Evolutionary conservation across 495 filamentous ascomycete species (phyloP), one percentile per base, ranked within the genome.

Genomic region (Cercophora sp.): DNA sequence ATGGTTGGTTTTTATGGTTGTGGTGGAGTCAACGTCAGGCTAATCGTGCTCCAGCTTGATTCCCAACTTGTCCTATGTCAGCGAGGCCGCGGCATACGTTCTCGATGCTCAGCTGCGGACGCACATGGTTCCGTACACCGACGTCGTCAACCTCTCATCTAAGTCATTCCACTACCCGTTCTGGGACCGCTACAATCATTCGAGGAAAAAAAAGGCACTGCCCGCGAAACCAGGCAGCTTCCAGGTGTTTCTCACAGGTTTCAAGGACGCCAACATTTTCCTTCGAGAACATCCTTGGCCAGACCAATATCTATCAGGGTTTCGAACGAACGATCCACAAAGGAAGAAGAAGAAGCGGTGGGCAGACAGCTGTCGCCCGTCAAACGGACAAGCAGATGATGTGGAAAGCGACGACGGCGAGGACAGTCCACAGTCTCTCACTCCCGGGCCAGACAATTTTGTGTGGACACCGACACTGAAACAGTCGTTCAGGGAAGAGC

Each of bases 151-250:
- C 57, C 76, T 99, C 26, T 94, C 93, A 15, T 96, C 92, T 26
- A 96, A 92, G 71, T 93, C 90, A 8, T 99, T 99, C 70, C 89
- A 92, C 65, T 97, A 99, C 65, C 91, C 96, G 54, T 96, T 89
- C 60, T 99, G 91, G 91, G 91, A 94, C 62, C 85, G 91, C 8
- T 82, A 91, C 61, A 89, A 82, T 59, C 92, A 85, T 58, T 92
- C 93, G 65, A 80, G 89, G 60, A 91, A 88, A 49, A 84, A 84
- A 66, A 96, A 91, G 67, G 73, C 86, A 0, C 74, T 99, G n/a
- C 94, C 94, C 8, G 78, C 86, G 19, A 99, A 99, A 66, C 82
- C 87, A 25, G 93, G 93, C 8, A 96, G 92, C 65, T 97, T 99
- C 65, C 93, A 99, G 63, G 88, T 96, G 4, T 99, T 99, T 62